These are phyloP conservation scores for Quercus glauca DNA, from an alignment of 306 rosid genomes.

Conservation along the genomic window DNA sequence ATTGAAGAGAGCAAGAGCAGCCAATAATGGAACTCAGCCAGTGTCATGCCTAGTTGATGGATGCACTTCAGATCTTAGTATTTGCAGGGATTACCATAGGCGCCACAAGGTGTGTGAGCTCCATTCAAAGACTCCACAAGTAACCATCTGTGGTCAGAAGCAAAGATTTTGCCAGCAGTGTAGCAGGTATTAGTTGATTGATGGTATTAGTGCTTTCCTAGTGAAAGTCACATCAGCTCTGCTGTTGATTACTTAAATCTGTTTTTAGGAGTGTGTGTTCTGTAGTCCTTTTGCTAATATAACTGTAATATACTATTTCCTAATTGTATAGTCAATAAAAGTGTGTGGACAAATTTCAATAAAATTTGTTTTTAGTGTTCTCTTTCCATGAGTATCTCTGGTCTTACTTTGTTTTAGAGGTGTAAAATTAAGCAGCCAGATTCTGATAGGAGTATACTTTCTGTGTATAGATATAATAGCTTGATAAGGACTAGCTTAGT, in stretches of 20 bases:
- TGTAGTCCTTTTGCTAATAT: not conserved
- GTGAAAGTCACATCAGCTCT: not conserved
- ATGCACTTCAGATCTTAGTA: slow-evolving; percentile 79
- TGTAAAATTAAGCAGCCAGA: not conserved
- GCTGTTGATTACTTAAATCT: not conserved
- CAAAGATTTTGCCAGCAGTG: slow-evolving; percentile 99
- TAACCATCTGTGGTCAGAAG: slow-evolving; percentile 71
- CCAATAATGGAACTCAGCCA: slow-evolving; percentile 47
- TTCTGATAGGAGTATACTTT: not conserved
- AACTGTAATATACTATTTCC: not conserved
- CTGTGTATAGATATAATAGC: not conserved
- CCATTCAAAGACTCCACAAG: slow-evolving; percentile 87
- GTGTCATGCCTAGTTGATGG: slow-evolving; percentile 90
- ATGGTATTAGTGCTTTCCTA: not conserved
- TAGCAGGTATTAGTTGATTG: slow-evolving; percentile 63
- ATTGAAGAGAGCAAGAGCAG: slow-evolving; percentile 74
- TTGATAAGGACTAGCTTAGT: not conserved
- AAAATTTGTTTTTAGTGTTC: not conserved
- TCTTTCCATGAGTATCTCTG: not conserved
- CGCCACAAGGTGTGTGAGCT: slow-evolving; percentile 98
- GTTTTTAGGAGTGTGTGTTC: not conserved
- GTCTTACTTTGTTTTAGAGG: not conserved
- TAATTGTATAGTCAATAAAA: not conserved
- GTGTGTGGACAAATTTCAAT: not conserved
- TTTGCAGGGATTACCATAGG: slow-evolving; percentile 80